phyloP scores from a whole-genome alignment of 257 asterid genomes.

The Henckelia pumila region DNA sequence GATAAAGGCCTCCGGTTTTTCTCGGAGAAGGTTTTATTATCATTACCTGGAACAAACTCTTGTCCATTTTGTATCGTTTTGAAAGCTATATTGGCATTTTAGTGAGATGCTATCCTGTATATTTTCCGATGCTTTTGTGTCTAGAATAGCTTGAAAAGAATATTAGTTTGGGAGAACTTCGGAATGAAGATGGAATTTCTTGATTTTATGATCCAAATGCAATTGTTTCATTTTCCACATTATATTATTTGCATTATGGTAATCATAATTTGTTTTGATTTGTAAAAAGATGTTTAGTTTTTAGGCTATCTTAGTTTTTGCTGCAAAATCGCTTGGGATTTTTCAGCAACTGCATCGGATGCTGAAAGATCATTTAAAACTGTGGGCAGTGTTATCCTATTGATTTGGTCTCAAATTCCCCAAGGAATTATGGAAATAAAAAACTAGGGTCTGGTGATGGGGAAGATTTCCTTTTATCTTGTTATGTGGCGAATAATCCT shows the following conservation, averaged over 20 bases:
- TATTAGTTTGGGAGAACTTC: neutral
- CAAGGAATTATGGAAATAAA: neutral
- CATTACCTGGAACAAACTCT: conserved; percentile 20
- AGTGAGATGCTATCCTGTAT: neutral
- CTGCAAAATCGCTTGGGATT: neutral
- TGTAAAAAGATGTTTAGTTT: neutral
- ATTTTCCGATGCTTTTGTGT: neutral
- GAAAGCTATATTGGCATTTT: neutral
- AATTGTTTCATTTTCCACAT: neutral
- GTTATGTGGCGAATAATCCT: neutral
- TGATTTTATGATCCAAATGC: neutral
- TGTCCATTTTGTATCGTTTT: neutral
- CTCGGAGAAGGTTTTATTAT: conserved; percentile 77
- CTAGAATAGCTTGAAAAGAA: neutral
- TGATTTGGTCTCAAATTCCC: neutral
- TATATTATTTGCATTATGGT: neutral
- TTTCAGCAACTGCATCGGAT: neutral
- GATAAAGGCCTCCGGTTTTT: conserved; percentile 89
- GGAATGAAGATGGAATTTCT: neutral
- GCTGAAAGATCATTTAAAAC: neutral
- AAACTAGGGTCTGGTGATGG: neutral
- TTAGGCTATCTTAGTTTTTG: neutral
- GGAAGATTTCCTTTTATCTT: neutral
- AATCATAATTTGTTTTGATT: neutral
- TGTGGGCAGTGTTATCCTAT: neutral